Evolutionary conservation across 2,329 filamentous ascomycete species (phyloP), one percentile per base, ranked within the genome.

Genomic region (Fusarium nanum): DNA sequence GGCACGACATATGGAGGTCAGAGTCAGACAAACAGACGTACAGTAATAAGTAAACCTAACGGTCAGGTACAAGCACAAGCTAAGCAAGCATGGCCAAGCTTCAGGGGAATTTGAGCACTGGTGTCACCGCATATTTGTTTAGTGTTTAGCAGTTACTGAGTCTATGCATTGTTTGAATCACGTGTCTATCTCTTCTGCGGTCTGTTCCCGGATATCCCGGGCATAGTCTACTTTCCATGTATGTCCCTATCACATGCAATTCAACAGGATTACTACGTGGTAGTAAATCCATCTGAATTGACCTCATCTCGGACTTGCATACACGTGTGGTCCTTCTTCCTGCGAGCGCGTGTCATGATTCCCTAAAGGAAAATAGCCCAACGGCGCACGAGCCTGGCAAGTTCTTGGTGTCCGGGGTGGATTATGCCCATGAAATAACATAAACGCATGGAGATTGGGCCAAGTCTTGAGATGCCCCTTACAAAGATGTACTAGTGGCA

Each of bases 201-300:
- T 49, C 22, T 54, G 52, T 45, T 42, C 16, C 27, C 50, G 53
- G 59, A 42, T 52, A 47, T 23, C 49, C 68, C 73, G 73, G 73
- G 16, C 34, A 37, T 37, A 37, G 34, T 37, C 34, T n/a, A 11
- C 34, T 28, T 11, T 28, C 11, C 28, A 37, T 37, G 34, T 37
- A 37, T 37, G 18, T 37, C 18, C 73, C 70, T 75, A 78, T 79
- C 78, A 79, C 78, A 79, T 78, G 77, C 67, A 72, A 75, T 74
- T 78, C n/a, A 42, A 27, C 18, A 28, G 76, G 63, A 71, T 37
- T 37, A 37, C 34, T 37, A 37, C 34, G 34, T 37, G 34, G 68
- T 70, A 52, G 68, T 70, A 54, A 27, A 25, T 42, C 22, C n/a
- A 60, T 40, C 46, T 46, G 20, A 54, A 56, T 28, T 53, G 54